Conservation (phyloP, 768 basidiomycete genomes). For the Naganishia antarctica region DNA sequence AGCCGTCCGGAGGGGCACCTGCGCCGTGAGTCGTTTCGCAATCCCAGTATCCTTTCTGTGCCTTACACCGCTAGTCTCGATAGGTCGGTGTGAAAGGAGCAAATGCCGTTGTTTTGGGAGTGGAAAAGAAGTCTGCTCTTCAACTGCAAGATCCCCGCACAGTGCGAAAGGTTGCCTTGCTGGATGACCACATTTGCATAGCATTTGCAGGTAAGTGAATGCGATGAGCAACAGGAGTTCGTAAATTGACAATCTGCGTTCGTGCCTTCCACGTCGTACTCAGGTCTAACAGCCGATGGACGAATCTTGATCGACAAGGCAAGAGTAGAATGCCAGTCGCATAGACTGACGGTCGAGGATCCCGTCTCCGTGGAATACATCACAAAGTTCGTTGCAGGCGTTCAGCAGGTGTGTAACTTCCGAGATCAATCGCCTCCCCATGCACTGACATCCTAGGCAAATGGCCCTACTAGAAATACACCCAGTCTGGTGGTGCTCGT, state of each 20-base stretch:
- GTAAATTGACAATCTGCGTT: no score
- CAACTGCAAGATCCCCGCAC: conserved; percentile 98
- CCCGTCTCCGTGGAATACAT: conserved; percentile 98
- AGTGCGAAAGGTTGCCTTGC: conserved; percentile 94
- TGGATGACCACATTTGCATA: conserved; percentile 94
- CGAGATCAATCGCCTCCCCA: not conserved
- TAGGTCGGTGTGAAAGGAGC: conserved; percentile 94
- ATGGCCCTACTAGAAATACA: conserved; percentile 65
- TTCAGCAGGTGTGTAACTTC: conserved; percentile 72
- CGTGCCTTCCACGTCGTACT: conserved; percentile 3
- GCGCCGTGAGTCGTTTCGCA: conserved; percentile 64
- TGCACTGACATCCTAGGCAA: not conserved
- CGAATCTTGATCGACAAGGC: conserved; percentile 97
- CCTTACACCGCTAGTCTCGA: not conserved
- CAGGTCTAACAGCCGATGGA: conserved; percentile 95
- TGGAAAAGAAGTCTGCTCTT: conserved; percentile 96
- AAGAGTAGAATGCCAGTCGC: conserved; percentile 93
- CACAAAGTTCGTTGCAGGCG: conserved; percentile 94
- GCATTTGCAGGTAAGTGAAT: conserved; percentile 79
- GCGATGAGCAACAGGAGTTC: no score
- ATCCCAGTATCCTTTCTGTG: conserved; percentile 21
- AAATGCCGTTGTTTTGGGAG: conserved; percentile 90
- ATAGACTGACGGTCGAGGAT: conserved; percentile 94
- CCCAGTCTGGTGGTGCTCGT: conserved; percentile 96
- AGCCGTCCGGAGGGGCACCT: conserved; percentile 93